phyloP scores from a whole-genome alignment of 2,329 filamentous ascomycete species.

The Conoideocrella luteorostrata region DNA sequence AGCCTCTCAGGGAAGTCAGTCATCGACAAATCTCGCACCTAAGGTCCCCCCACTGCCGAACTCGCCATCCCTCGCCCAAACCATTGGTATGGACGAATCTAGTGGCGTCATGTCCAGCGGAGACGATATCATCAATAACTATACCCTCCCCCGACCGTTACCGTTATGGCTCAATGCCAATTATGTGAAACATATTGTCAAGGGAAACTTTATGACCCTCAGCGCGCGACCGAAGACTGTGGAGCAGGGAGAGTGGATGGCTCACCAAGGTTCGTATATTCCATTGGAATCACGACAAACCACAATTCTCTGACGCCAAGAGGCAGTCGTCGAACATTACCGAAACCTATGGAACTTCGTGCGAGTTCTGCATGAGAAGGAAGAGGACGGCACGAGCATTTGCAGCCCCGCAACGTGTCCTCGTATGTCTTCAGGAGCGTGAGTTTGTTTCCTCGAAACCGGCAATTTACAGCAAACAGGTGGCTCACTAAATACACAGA shows the following conservation, averaged over 20 bases:
- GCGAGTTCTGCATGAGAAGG: conserved; percentile 78
- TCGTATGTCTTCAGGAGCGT: conserved; percentile 91
- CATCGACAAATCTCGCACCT: conserved; percentile 46
- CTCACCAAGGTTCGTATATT: conserved; percentile 72
- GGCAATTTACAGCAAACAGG: background rate
- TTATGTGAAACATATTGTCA: conserved; percentile 82
- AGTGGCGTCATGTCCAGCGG: conserved; percentile 39
- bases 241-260: conserved; percentile 91
- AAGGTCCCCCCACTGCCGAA: conserved; percentile 56
- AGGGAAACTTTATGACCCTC: conserved; percentile 95
- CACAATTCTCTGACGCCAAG: conserved; percentile 5
- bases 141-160: conserved; percentile 59
- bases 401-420: conserved; percentile 83
- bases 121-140: conserved; percentile 51
- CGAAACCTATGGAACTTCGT: conserved; percentile 85
- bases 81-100: conserved; percentile 62
- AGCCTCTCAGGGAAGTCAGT: conserved; percentile 42
- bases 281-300: background rate
- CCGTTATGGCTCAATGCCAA: conserved; percentile 70
- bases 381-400: conserved; percentile 68
- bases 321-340: conserved; percentile 82
- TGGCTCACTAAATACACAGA: conserved; percentile 25
- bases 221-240: conserved; percentile 90
- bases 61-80: conserved; percentile 58
- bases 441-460: conserved; percentile 37